Evolutionary conservation across 2,329 filamentous ascomycete genomes (phyloP), one percentile per base, ranked within the genome.

Genomic region (Monascus ruber): DNA sequence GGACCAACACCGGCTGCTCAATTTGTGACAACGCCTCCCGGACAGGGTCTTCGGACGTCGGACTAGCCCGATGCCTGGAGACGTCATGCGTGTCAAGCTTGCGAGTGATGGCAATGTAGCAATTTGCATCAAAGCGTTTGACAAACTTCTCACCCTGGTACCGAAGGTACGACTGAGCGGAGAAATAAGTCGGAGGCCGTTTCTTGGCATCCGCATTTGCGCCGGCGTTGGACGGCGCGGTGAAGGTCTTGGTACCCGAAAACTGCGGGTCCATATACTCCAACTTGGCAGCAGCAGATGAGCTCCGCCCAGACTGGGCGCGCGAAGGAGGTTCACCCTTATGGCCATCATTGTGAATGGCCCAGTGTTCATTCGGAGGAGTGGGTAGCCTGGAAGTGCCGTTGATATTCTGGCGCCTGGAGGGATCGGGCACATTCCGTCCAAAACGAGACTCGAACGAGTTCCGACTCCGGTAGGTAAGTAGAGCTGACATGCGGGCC

Each of bases 141-240:
- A 96, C 91, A 53, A 98, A 98, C 63, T 98, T 98, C 52, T 82
- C 77, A 40, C 87, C 89, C 64, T 98, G 91, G 63, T 98, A 98
- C 17, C 91, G 83, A 33, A 98, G 76, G 63, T 98, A 98, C 0
- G 88, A 95, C 61, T 98, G 91, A 1, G 91, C 91, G 0, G 91
- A 96, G 65, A 96, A 98, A 64, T 95, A 95, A n/a, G 85, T 91
- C 5, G 80, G 79, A 0, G 77, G 75, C 5, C 61, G 59, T 41
- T 58, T 65, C 42, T 49, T 49, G 37, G 41, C 48, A 26, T 45
- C 45, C 34, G 37, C 49, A 39, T 55, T 55, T 17, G 45, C 35
- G 27, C 50, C 38, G 48, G 61, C 51, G 54, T 67, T 51, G 44
- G 50, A 47, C 6, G 59, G 49, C 5, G 74, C 45, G 53, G 60